phyloP scores from a whole-genome alignment of 345 rosid species.

The Gossypium mustelinum region DNA sequence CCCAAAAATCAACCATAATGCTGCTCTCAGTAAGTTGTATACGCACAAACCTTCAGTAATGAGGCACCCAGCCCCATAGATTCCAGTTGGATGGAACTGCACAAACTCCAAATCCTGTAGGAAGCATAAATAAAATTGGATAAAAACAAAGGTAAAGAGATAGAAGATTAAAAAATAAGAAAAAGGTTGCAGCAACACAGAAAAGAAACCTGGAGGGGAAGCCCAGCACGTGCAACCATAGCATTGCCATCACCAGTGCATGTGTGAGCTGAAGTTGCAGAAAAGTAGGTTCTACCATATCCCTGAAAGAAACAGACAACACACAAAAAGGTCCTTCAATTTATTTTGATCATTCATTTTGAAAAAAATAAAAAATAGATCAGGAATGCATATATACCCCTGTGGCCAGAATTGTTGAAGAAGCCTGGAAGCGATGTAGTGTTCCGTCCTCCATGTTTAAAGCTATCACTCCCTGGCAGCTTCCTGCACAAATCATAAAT shows the following conservation, averaged over 20 bases:
- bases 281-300: slow-evolving; percentile 93
- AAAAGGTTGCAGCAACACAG: not conserved
- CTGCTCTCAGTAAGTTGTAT: not conserved
- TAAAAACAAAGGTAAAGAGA: slow-evolving; percentile 9
- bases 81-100: slow-evolving; percentile 98
- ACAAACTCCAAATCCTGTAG: slow-evolving; percentile 96
- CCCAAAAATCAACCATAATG: slow-evolving; percentile 1
- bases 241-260: slow-evolving; percentile 99
- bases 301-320: slow-evolving; percentile 49
- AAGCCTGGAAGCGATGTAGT: slow-evolving; percentile 75
- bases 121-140: slow-evolving; percentile 1
- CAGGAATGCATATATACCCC: slow-evolving; percentile 50
- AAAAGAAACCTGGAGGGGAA: slow-evolving; percentile 72
- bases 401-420: slow-evolving; percentile 89
- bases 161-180: not conserved
- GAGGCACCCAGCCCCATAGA: slow-evolving; percentile 94
- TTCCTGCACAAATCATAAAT: slow-evolving; percentile 50
- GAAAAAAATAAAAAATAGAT: not conserved
- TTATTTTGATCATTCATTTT: not conserved
- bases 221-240: slow-evolving; percentile 95
- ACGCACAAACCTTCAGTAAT: slow-evolving; percentile 82
- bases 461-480: slow-evolving; percentile 95
- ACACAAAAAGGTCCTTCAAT: slow-evolving; percentile 9
- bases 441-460: slow-evolving; percentile 98
- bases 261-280: slow-evolving; percentile 99